Percentiles rank a stretch among this genome's conserved stretches.
phyloP scores from a whole-genome alignment of 495 filamentous ascomycete genomes.

The Acidomyces sp. region DNA sequence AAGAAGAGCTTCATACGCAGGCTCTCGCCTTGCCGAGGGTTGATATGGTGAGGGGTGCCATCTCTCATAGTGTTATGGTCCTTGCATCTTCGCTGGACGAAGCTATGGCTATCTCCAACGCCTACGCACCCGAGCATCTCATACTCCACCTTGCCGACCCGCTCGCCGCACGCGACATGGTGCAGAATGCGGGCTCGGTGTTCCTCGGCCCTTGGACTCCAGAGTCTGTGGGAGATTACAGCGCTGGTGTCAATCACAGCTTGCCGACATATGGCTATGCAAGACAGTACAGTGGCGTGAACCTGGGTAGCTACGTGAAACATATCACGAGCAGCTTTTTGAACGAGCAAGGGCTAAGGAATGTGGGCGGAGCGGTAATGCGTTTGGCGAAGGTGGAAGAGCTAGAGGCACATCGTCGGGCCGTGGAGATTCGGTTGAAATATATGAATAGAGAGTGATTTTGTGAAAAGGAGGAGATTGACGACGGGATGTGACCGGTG shows the following conservation, averaged over 20 bases:
- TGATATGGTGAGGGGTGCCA: conserved; percentile 84
- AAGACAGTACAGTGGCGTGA: conserved; percentile 95
- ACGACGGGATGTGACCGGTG: no score
- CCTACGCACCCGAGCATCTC: conserved; percentile 94
- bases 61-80: conserved; percentile 80
- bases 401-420: conserved; percentile 83
- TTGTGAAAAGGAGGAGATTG: no score
- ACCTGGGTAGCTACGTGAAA: conserved; percentile 87
- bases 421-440: conserved; percentile 74
- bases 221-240: conserved; percentile 94
- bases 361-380: conserved; percentile 83
- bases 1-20: conserved; percentile 79
- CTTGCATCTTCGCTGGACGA: conserved; percentile 66
- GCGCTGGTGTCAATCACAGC: conserved; percentile 92
- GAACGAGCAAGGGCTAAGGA: conserved; percentile 67
- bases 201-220: conserved; percentile 95
- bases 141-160: conserved; percentile 78
- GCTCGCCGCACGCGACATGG: conserved; percentile 53
- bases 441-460: conserved; percentile 41
- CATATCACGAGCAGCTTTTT: conserved; percentile 89
- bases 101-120: conserved; percentile 77
- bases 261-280: conserved; percentile 95
- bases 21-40: conserved; percentile 79
- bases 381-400: conserved; percentile 86
- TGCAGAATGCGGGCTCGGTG: conserved; percentile 91